phyloP scores from a whole-genome alignment of 2,329 filamentous ascomycete species.

The Hypoxylon sp. region DNA sequence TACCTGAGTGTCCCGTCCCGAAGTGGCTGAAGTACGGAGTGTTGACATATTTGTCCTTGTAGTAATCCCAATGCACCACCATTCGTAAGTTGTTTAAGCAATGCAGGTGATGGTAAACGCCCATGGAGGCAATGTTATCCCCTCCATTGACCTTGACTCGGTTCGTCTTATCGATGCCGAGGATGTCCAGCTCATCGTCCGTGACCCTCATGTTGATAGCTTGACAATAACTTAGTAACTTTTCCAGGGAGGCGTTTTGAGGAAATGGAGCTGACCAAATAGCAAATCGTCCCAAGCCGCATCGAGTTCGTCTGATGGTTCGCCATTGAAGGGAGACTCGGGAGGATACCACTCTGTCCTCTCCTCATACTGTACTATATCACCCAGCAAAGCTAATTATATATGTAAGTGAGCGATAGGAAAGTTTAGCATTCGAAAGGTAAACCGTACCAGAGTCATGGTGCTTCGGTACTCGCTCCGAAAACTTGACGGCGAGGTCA shows the following conservation, averaged over 20 bases:
- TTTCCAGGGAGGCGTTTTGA: not conserved
- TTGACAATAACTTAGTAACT: constrained; percentile 6
- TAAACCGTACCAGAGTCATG: no score
- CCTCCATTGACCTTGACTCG: constrained; percentile 34
- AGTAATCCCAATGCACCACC: constrained; percentile 31
- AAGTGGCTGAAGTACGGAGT: constrained; percentile 12
- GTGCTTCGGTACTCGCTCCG: not conserved
- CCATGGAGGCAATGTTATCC: constrained; percentile 27
- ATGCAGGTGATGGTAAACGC: constrained; percentile 33
- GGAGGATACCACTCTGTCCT: constrained; percentile 16
- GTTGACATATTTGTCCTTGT: constrained; percentile 12
- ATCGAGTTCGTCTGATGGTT: constrained; percentile 18
- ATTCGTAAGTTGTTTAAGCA: constrained; percentile 30
- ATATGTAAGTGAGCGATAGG: constrained; percentile 9
- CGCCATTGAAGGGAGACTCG: constrained; percentile 7
- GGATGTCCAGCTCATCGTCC: constrained; percentile 8
- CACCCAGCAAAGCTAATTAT: constrained; percentile 6
- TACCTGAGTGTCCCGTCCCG: constrained; percentile 25
- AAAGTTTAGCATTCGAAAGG: no score
- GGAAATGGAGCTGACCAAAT: not conserved
- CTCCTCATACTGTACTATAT: constrained; percentile 11
- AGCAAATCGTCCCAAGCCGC: constrained; percentile 17
- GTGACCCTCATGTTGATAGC: constrained; percentile 28
- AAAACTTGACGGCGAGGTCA: constrained; percentile 7
- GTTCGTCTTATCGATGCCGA: constrained; percentile 27